Evolutionary conservation across 257 asterid genomes (phyloP), one percentile per base, ranked within the genome.

Genomic region (Fraxinus excelsior): DNA sequence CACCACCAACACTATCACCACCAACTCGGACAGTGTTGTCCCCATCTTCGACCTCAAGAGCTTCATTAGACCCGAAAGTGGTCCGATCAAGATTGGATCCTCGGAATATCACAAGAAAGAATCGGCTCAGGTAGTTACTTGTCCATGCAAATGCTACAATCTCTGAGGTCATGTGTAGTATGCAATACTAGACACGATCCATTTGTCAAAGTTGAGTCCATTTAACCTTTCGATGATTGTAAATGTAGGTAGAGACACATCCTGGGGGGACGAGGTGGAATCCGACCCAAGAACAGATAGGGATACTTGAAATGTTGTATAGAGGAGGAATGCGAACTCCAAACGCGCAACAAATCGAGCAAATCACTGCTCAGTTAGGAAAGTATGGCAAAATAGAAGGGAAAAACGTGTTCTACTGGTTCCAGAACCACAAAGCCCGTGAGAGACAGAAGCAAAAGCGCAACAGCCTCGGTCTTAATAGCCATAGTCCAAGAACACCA

Each of bases 391-490:
- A 91, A 25, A 91, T 95, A 13, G 99, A 95, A 76, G 99, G 99
- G 32, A 93, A 95, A 74, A 95, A 95, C 82, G 98, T 95, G 76
- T 95, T 95, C 76, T 95, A 95, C 78, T 94, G 99, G 99, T 94
- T 94, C 84, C 99, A 94, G 79, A 94, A 94, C 81, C 99, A 94
- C 77, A 94, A 94, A 73, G 99, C 99, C 13, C 92, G 99, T 7
- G 99, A 94, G 88, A 80, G 99, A 66, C 99, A 94, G 75, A 94
- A 92, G 89, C 97, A 90, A 70, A 92, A 94, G 88, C 92, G 97
- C 74, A 87, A 80, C 72, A 86, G 80, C 18, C 97, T 88, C 19
- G 88, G 89, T 46, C 89, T 84, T 9, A 82, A 25, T 10, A 62
- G 71, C 84, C 92, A 82, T 38, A 80, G 85, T 80, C 89, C 92